These are phyloP conservation scores for Beta macrorhiza DNA, from an alignment of 179 eudicot genomes.

Conservation along the genomic window DNA sequence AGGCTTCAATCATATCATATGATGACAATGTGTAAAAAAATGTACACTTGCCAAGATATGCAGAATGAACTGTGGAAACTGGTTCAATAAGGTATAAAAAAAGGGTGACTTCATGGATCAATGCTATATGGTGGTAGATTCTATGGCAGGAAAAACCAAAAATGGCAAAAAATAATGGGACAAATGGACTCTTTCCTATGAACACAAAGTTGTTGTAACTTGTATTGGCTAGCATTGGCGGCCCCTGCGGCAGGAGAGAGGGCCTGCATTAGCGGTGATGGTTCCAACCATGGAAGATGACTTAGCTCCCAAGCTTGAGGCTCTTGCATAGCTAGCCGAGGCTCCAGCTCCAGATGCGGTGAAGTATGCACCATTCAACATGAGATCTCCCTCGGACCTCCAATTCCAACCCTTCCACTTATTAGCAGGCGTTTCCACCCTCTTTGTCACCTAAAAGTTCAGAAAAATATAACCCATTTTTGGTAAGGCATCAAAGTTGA, in stretches of 20 bases:
- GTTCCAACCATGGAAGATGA: conserved; percentile 40
- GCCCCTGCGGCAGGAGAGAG: conserved; percentile 36
- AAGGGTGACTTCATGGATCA: conserved; percentile 21
- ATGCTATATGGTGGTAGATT: conserved; percentile 22
- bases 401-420: conserved; percentile 43
- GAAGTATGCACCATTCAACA: conserved; percentile 43
- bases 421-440: conserved; percentile 34
- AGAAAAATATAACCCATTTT: background rate
- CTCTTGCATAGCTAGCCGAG: conserved; percentile 38
- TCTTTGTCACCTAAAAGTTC: conserved; percentile 34
- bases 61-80: conserved; percentile 25
- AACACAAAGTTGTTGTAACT: conserved; percentile 11
- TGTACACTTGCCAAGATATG: conserved; percentile 52
- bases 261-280: conserved; percentile 33
- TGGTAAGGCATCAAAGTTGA: background rate
- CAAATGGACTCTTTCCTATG: conserved; percentile 21
- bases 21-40: conserved; percentile 46
- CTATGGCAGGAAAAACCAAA: conserved; percentile 11
- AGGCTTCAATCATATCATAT: conserved; percentile 23
- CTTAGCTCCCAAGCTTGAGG: conserved; percentile 41
- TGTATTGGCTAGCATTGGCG: conserved; percentile 30
- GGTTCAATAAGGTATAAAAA: conserved; percentile 1
- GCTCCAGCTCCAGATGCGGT: conserved; percentile 39
- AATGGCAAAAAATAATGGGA: conserved; percentile 2
- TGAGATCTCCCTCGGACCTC: conserved; percentile 41